Base-by-base conservation (phyloP, 169 alveolate species). In the Cryptosporidium sp. region DNA sequence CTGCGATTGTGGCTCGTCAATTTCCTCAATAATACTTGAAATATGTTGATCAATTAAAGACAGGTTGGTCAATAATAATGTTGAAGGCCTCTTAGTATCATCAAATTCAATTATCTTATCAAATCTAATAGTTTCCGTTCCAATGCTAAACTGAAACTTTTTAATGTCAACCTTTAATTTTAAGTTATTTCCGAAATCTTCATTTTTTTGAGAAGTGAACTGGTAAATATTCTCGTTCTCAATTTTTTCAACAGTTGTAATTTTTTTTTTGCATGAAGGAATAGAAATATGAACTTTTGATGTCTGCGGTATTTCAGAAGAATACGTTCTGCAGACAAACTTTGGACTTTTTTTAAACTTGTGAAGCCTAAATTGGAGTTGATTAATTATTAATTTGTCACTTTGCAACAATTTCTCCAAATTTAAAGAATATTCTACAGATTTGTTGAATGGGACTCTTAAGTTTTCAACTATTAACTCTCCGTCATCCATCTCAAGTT, bases 21-120 rank as follows among this genome's bases (percentile, higher is more conserved):
- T 52, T 33, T 58, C 12, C 10, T 58, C 37, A 21, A 80, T 80
- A 41, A 65, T 80, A 14, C 43, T 35, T 39, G 89, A 62, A 65
- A 80, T 69, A 0, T 62, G 41, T 10, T 50, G 7, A 31, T 65
- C 35, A n/a, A 80, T 80, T 26, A 2, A 62, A n/a, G 73, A 59
- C 41, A 80, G 33, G 23, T 80, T 80, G 12, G 89, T 80, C 43
- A 80, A 14, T 37, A 80, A 39, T 62, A 80, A 31, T 29, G 80
- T 35, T 21, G 89, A 62, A 29, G 89, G 89, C 21, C 89, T 59
- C 29, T 65, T 80, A n/a, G 89, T 61, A 8, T 80, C 89, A 45
- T 80, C 89, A 62, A 80, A 80, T 29, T 80, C 75, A 29, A 80
- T 65, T 26, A 80, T 39, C 52, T 80, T 80, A 16, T 80, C 89